Conservation (phyloP, 73 alveolate genomes). For the Tetrahymena borealis region DNA sequence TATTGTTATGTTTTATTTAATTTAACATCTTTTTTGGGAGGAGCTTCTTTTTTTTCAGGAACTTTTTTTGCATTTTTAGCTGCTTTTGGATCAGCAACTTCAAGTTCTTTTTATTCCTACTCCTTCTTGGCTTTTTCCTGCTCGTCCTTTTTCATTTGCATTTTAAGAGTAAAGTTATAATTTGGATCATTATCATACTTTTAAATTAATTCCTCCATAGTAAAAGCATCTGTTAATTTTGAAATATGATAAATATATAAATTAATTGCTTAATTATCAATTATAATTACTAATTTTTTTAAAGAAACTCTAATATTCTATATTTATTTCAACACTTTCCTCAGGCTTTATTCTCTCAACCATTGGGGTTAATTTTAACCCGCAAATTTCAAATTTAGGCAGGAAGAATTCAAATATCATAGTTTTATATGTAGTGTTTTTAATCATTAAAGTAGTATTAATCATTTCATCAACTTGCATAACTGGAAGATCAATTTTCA, state of each 20-base stretch:
- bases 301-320: conserved; percentile 42
- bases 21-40: conserved; percentile 62
- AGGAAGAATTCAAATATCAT: conserved; percentile 61
- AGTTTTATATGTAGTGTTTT: conserved; percentile 55
- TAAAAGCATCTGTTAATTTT: conserved; percentile 22
- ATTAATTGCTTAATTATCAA: background rate
- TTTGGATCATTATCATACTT: conserved; percentile 42
- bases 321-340: conserved; percentile 25
- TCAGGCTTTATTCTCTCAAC: conserved; percentile 58
- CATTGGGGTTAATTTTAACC: conserved; percentile 71
- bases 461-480: conserved; percentile 63
- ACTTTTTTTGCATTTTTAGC: conserved; percentile 74
- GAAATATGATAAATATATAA: background rate
- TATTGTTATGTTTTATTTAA: conserved; percentile 52
- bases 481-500: conserved; percentile 68
- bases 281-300: conserved; percentile 6
- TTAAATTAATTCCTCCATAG: conserved; percentile 43
- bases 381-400: conserved; percentile 63
- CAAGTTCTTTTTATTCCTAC: conserved; percentile 61
- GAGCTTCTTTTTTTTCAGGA: conserved; percentile 53
- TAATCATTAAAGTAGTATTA: conserved; percentile 54
- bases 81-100: conserved; percentile 63
- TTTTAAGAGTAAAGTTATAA: conserved; percentile 20
- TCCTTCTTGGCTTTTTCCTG: conserved; percentile 64
- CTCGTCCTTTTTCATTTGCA: conserved; percentile 43